Evolutionary conservation across 805 yeast species (phyloP).

Genomic region (Saccharomycopsis sp.): DNA sequence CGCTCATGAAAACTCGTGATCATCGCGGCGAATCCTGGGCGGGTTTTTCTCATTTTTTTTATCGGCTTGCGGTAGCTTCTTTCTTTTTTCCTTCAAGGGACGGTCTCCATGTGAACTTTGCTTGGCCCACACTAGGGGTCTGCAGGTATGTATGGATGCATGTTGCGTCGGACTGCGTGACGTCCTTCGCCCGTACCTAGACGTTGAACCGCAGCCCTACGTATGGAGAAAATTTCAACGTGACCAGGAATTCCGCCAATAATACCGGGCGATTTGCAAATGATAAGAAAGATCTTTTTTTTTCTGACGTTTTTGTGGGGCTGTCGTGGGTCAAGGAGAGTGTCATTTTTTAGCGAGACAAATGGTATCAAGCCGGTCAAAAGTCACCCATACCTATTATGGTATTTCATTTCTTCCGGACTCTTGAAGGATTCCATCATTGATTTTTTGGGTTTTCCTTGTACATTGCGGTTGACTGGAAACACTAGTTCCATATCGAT

Average conservation of each 20-base stretch:
- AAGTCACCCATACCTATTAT: background rate
- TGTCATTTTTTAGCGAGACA: background rate
- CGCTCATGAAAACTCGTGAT: background rate
- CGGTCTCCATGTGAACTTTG: background rate
- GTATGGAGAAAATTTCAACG: background rate
- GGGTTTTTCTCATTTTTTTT: background rate
- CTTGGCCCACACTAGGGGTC: background rate
- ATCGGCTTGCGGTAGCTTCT: background rate
- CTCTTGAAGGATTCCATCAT: background rate
- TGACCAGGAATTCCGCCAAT: background rate
- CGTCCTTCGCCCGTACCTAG: background rate
- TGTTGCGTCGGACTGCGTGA: background rate
- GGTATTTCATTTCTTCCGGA: background rate
- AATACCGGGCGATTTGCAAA: background rate
- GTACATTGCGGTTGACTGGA: background rate
- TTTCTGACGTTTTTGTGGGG: background rate
- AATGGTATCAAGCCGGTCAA: background rate
- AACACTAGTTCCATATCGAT: background rate
- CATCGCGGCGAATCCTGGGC: background rate
- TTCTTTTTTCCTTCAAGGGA: background rate
- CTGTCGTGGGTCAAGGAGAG: background rate
- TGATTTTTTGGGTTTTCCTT: background rate
- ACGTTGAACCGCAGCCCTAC: background rate
- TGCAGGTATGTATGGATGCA: background rate
- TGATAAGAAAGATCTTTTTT: background rate